Percentiles rank a stretch among this genome's conserved stretches.
phyloP scores from a whole-genome alignment of 2,329 filamentous ascomycete species.

The Aspergillus pseudoglaucus region DNA sequence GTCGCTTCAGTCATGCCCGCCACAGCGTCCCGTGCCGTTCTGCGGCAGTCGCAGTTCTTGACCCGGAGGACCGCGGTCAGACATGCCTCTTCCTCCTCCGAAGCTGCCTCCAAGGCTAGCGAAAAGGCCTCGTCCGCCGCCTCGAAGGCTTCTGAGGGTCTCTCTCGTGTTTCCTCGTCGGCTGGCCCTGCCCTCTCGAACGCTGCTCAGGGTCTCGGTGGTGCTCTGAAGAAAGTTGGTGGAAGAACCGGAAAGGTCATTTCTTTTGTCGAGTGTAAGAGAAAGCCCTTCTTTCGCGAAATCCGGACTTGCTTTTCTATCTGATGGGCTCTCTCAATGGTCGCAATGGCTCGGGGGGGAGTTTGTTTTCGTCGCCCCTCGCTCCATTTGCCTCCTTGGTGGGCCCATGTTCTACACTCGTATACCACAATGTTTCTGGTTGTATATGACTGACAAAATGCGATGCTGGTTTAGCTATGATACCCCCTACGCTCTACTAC shows the following conservation, averaged over 20 bases:
- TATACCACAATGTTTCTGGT: neutral
- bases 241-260: slow-evolving; percentile 76
- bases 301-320: slow-evolving; percentile 12
- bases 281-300: slow-evolving; percentile 2
- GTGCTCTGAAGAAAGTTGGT: slow-evolving; percentile 67
- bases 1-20: slow-evolving; percentile 37
- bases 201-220: slow-evolving; percentile 61
- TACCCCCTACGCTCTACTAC: slow-evolving; percentile 87
- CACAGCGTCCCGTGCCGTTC: slow-evolving; percentile 37
- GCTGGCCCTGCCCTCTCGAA: slow-evolving; percentile 71
- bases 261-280: slow-evolving; percentile 77
- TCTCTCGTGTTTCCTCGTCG: slow-evolving; percentile 72
- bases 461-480: slow-evolving; percentile 57
- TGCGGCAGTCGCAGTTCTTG: slow-evolving; percentile 44
- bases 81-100: slow-evolving; percentile 42
- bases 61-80: slow-evolving; percentile 40
- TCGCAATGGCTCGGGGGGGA: neutral
- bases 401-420: slow-evolving; percentile 1
- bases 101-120: slow-evolving; percentile 41
- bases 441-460: slow-evolving; percentile 18
- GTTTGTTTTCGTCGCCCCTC: slow-evolving; percentile 3
- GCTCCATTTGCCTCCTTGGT: slow-evolving; percentile 11
- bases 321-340: neutral
- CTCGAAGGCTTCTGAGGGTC: slow-evolving; percentile 69
- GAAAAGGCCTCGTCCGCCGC: slow-evolving; percentile 36